Base-by-base conservation (phyloP, 257 asterid genomes). In the Nicotiana benthamiana region DNA sequence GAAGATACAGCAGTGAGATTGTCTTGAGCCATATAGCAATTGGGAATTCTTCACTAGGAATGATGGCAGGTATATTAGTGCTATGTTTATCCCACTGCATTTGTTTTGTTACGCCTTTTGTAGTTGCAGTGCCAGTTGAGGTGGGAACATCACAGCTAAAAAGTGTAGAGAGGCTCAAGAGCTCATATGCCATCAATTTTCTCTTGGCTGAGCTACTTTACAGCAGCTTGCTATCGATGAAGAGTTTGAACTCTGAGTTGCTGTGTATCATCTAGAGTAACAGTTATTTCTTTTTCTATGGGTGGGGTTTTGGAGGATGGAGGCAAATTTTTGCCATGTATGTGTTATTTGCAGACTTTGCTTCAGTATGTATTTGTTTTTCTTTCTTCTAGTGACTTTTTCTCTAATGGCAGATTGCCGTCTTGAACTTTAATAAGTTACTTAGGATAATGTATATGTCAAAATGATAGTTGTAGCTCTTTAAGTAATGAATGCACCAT, bases 191-290 rank as follows among this genome's bases (percentile, higher is more conserved):
- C 92, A 80, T 84, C 83, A 43, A 83, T 86, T 86, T 85, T 87
- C 86, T 84, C 83, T 84, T 89, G 97, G 92, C 91, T 83, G 92
- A 86, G 92, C 91, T 83, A 80, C 82, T 70, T 81, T 57, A 77
- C 53, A 26, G 87, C 86, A 46, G 84, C 82, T 87, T 76, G 75
- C 80, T 83, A 13, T 66, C 80, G 87, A 90, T 86, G 83, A 90
- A 79, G 84, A 64, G 56, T 74, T 66, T 80, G 62, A 80, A 46
- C 81, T 83, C 83, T 74, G 28, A 62, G 46, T 85, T 27, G 30
- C 66, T 59, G 46, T 87, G 86, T 84, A 79, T 80, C 83, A 10
- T 75, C 67, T 34, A 13, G 77, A 68, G 77, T 53, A 40, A 56
- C 36, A 80, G 66, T 63, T 72, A 52, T 36, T 68, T 76, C 75